A percentile compares a stretch with the other conserved stretches of the same genome.
Conservation (phyloP, 1,284 basidiomycete species). For the Phenoliferia sp. region DNA sequence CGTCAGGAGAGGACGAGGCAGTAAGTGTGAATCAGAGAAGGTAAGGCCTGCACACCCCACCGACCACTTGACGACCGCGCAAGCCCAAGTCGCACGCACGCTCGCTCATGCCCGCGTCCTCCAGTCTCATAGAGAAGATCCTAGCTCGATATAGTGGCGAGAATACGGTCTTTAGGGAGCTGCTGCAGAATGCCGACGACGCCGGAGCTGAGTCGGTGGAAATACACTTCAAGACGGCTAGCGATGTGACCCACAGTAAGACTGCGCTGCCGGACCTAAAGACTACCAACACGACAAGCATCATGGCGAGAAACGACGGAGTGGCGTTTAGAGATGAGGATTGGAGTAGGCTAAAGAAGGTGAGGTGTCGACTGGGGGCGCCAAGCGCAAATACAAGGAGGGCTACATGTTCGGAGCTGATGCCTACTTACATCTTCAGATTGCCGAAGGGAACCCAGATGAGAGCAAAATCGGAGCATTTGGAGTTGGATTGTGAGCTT, state of each 20-base stretch:
- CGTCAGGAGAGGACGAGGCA: slow-evolving; percentile 63
- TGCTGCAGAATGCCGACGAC: slow-evolving; percentile 94
- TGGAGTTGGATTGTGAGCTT: slow-evolving; percentile 43
- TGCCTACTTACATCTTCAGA: no score
- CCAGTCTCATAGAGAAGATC: slow-evolving; percentile 47
- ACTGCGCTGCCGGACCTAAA: slow-evolving; percentile 48
- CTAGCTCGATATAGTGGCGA: slow-evolving; percentile 91
- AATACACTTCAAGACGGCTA: slow-evolving; percentile 35
- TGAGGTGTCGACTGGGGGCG: slow-evolving; percentile 46
- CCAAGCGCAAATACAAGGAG: neutral
- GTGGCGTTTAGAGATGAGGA: slow-evolving; percentile 73
- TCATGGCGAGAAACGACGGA: slow-evolving; percentile 80
- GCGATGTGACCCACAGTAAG: slow-evolving; percentile 41
- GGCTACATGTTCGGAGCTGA: no score
- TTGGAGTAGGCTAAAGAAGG: slow-evolving; percentile 83
- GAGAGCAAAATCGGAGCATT: slow-evolving; percentile 82
- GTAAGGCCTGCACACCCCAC: no score
- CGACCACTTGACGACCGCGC: no score
- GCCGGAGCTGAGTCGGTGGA: slow-evolving; percentile 31
- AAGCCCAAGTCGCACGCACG: slow-evolving; percentile 49
- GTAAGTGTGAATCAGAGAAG: slow-evolving; percentile 95
- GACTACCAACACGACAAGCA: slow-evolving; percentile 42
- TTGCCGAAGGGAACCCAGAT: slow-evolving; percentile 75
- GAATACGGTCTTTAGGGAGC: slow-evolving; percentile 67
- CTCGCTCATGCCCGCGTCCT: neutral